Conservation (phyloP, 78 protist genomes). For the Dictyostelium capitatum region DNA sequence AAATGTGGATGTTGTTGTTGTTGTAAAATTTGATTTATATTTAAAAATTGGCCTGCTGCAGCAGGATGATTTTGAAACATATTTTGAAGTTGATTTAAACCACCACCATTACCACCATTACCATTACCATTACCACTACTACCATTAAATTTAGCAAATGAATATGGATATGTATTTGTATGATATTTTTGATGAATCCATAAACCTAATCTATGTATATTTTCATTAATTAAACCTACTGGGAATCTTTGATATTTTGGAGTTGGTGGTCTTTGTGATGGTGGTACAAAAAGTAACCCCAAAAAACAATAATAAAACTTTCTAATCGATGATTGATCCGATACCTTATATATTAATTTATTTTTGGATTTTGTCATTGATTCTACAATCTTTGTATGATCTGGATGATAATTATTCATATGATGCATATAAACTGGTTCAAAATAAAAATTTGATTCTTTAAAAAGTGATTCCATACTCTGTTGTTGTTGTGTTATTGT, state of each 20-base stretch:
- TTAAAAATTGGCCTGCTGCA: not conserved
- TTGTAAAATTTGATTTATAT: slow-evolving; percentile 11
- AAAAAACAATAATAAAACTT: slow-evolving; percentile 77
- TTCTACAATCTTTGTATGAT: slow-evolving; percentile 69
- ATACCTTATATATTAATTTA: slow-evolving; percentile 44
- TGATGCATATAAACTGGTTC: slow-evolving; percentile 78
- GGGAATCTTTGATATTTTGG: slow-evolving; percentile 75
- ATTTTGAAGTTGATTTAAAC: slow-evolving; percentile 3
- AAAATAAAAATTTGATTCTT: slow-evolving; percentile 38
- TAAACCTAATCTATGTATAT: slow-evolving; percentile 45
- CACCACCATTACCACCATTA: not conserved
- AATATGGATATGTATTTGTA: not conserved
- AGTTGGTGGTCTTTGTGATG: slow-evolving; percentile 61
- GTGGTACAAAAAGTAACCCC: slow-evolving; percentile 58
- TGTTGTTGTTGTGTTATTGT: no score
- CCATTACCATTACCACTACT: not conserved
- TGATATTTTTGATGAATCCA: slow-evolving; percentile 40
- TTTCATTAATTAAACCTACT: slow-evolving; percentile 68
- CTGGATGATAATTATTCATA: slow-evolving; percentile 45
- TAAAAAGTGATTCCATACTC: slow-evolving; percentile 33
- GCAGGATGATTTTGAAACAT: slow-evolving; percentile 1
- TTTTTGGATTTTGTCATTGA: slow-evolving; percentile 41
- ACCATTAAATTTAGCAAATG: not conserved
- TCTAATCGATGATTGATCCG: slow-evolving; percentile 74
- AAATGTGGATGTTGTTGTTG: not conserved